Evolutionary conservation across 129 eudicot species (phyloP), one percentile per base, ranked within the genome.

Genomic region (Cynara cardunculus): DNA sequence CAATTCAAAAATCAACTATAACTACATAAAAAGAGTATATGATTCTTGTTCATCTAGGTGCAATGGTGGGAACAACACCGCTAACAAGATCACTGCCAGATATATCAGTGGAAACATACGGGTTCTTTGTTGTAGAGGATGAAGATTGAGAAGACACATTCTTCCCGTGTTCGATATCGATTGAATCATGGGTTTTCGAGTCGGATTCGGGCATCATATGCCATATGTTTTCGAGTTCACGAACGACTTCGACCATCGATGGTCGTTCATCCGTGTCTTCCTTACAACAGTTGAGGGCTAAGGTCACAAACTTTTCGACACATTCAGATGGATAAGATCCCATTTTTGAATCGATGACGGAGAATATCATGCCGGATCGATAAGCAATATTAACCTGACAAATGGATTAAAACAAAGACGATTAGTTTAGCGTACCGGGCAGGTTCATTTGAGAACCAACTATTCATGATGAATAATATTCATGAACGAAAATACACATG

Each of bases 61-160:
- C 44, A 80, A 94, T 87, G 32, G 83, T 76, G 70, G 97, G 98
- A 59, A 87, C 4, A 25, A 72, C 90, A 72, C 98, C 98, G 71
- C 98, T 94, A 37, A 94, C 91, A 71, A 94, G 97, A 79, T 94
- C 91, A 82, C 94, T 92, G 21, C 98, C 98, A 0, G 97, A 92
- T 21, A 90, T 75, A 79, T 94, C 97, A 1, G 87, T 78, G 2
- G 97, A 92, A 68, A 79, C 78, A 70, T 87, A 90, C 35, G 89
- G 88, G 75, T 78, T 76, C 72, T 81, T 87, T 66, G 84, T 31
- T 7, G 87, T 61, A 41, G 89, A 77, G 6, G 97, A 88, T 61
- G 89, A 85, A 39, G 93, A 81, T 46, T 86, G 82, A 22, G 81
- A 65, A 19, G 89, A n/a, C 24, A 25, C 35, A 10, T 73, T 67